Percentiles rank a stretch among this genome's conserved stretches.
phyloP scores from a whole-genome alignment of 805 yeast species.

The Ogataea parapolymorpha region DNA sequence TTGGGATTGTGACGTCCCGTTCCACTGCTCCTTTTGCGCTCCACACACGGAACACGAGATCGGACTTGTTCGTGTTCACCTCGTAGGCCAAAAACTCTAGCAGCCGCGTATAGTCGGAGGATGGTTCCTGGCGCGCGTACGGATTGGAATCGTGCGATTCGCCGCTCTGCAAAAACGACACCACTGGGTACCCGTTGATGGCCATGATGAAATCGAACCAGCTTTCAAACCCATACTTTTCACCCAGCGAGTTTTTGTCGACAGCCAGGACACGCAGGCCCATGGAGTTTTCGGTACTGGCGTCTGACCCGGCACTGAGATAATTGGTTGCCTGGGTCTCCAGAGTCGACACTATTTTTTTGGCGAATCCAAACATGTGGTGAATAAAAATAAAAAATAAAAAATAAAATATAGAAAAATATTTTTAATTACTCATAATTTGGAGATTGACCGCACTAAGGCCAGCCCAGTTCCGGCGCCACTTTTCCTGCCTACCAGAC shows the following conservation, averaged over 20 bases:
- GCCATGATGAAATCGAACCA: slow-evolving; percentile 88
- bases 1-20: slow-evolving; percentile 38
- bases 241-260: slow-evolving; percentile 43
- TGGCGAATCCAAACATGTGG: slow-evolving; percentile 60
- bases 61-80: slow-evolving; percentile 25
- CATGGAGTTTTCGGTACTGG: slow-evolving; percentile 27
- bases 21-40: slow-evolving; percentile 77
- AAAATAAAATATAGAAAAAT: not conserved
- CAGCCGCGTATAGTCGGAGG: slow-evolving; percentile 20
- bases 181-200: slow-evolving; percentile 66
- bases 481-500: not conserved
- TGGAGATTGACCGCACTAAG: not conserved
- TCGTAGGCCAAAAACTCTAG: slow-evolving; percentile 27
- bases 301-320: slow-evolving; percentile 24
- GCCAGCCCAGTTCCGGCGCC: slow-evolving; percentile 1
- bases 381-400: not conserved
- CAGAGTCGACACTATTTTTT: slow-evolving; percentile 53
- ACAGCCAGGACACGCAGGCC: slow-evolving; percentile 63
- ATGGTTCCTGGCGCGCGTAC: slow-evolving; percentile 17
- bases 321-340: slow-evolving; percentile 36
- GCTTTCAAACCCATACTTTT: slow-evolving; percentile 61
- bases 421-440: not conserved
- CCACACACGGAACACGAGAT: slow-evolving; percentile 66
- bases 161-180: slow-evolving; percentile 26
- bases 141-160: slow-evolving; percentile 26